Conservation (phyloP, 148 eudicot species). For the Salicornia ramosissima region DNA sequence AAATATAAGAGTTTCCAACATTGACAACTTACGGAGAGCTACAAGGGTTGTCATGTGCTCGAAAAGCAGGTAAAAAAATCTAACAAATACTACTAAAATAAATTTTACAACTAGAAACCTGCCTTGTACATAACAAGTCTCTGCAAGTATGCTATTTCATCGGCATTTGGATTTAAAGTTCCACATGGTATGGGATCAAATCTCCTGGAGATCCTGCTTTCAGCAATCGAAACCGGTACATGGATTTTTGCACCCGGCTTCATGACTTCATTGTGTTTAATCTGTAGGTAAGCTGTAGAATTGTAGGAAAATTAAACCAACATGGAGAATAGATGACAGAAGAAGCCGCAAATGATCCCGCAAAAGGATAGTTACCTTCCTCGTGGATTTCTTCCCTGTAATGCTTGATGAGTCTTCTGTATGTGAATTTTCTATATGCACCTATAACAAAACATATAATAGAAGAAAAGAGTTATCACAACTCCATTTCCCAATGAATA, state of each 20-base stretch:
- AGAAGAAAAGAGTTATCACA: neutral
- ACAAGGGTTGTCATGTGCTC: neutral
- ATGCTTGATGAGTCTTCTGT: slow-evolving; percentile 16
- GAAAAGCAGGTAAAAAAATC: neutral
- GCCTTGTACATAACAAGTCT: slow-evolving; percentile 94
- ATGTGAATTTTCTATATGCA: slow-evolving; percentile 42
- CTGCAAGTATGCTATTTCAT: slow-evolving; percentile 79
- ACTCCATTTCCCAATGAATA: neutral
- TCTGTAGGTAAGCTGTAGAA: slow-evolving; percentile 59
- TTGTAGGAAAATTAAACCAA: slow-evolving; percentile 43
- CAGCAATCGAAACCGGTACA: slow-evolving; percentile 79
- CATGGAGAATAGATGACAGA: slow-evolving; percentile 14
- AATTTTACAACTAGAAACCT: slow-evolving; percentile 9
- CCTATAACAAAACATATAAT: slow-evolving; percentile 35
- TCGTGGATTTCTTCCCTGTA: slow-evolving; percentile 32
- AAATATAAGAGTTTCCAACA: neutral
- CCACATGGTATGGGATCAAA: slow-evolving; percentile 86
- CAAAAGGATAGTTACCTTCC: slow-evolving; percentile 42
- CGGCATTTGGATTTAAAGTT: slow-evolving; percentile 87
- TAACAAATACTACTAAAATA: slow-evolving; percentile 2
- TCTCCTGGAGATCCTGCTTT: slow-evolving; percentile 74
- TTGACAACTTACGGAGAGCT: neutral
- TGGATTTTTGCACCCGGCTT: slow-evolving; percentile 56
- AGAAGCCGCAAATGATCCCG: neutral
- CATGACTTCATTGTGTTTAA: slow-evolving; percentile 78